Evolutionary conservation across 148 eudicot genomes (phyloP), one percentile per base, ranked within the genome.

Genomic region (Fagopyrum homotropicum): DNA sequence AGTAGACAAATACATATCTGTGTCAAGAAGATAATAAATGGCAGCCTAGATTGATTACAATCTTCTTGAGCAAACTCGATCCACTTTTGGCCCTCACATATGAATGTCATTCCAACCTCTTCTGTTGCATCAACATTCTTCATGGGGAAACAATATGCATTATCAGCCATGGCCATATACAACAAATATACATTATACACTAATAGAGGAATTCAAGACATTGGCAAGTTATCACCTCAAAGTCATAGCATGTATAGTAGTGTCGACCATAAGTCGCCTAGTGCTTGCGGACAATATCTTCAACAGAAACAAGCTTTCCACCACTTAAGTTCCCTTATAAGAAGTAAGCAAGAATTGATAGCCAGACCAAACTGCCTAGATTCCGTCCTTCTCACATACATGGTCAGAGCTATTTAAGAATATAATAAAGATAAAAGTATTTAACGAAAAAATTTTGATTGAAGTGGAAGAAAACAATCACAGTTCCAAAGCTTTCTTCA

Each of bases 401-500:
- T 94, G 98, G 81, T 94, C 98, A 7, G 98, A 94, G 70, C 98
- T 94, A 79, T 69, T 77, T 75, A 72, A 69, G 15, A 72, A 69
- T 50, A 45, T 69, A 14, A 35, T 22, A 15, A 72, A 72, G 15
- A 17, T n/a, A 22, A 9, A 30, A 72, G 11, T 7, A 72, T 9
- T 29, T 72, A 72, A 43, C 47, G 0, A 57, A 19, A 8, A 14
- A 2, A 57, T 19, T 7, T 57, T 57, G 46, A 14, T 40, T 15
- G 17, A 40, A 66, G 69, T 61, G 69, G 6, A 45, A 45, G 61
- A 29, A 70, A 73, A 76, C 50, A 55, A 54, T 29, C 72, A 22
- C 98, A 77, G 98, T 94, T 84, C 98, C 98, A 79, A 94, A 94
- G 82, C 98, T 94, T 84, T 94, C 97, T 90, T 94, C 98, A 69